Base-by-base conservation (phyloP, 768 basidiomycete genomes). In the Agrocybe pediades region DNA sequence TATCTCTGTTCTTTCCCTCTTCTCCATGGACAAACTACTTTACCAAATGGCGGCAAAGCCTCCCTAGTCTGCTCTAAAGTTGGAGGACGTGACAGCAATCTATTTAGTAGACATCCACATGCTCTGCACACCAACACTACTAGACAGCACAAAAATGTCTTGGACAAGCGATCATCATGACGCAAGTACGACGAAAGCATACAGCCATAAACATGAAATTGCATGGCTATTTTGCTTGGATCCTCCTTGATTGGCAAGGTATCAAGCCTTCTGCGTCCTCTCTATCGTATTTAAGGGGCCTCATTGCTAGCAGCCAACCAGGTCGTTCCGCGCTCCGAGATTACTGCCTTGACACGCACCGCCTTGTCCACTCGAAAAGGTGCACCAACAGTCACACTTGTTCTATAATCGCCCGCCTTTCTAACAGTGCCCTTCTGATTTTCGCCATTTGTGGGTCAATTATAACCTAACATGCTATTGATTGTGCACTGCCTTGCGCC, bases 271-370 rank as follows among this genome's bases (percentile, higher is more conserved):
- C n/a, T 36, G 33, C 13, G 33, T 13, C 33, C n/a, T 36, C 33
- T 36, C 13, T n/a, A 15, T 36, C 33, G 11, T 13, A 36, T 36
- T 36, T 13, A 36, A 36, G n/a, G 33, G 11, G 4, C 33, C 3
- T 36, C 13, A 11, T 36, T 15, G 33, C n/a, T n/a, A 36, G 33
- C 33, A n/a, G n/a, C n/a, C n/a, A n/a, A n/a, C 11, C 3, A 5
- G n/a, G n/a, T 36, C 33, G 33, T 3, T 36, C 33, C 33, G 33
- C 33, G 4, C 11, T 36, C 33, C 43, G 25, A 39, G 27, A 49
- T 52, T 56, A 46, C 51, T 44, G 48, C 29, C 8, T 55, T 58
- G 57, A 58, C 56, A 56, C 56, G 60, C 60, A 61, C 60, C 36
- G 60, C 60, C 60, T 61, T 55, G 52, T 58, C 42, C 9, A 25